These are phyloP conservation scores for Coix lacrymajobi DNA, from an alignment of 176 grass and related monocot genomes.

Conservation along the genomic window DNA sequence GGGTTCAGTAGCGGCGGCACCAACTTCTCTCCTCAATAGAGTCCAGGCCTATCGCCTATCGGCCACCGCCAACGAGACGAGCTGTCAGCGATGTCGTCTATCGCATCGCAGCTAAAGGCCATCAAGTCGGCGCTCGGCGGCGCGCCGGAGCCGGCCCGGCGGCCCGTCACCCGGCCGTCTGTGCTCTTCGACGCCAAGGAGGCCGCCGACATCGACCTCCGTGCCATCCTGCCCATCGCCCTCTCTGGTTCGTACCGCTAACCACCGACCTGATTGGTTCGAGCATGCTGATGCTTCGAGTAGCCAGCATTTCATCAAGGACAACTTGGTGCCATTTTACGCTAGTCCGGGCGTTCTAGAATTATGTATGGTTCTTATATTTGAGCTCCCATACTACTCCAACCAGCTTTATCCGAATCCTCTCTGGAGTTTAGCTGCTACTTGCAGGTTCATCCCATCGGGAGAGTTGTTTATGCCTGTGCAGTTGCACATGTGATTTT, in stretches of 20 bases:
- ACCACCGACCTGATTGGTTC: neutral
- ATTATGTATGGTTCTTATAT: neutral
- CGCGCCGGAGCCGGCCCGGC: conserved; percentile 26
- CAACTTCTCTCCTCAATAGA: neutral
- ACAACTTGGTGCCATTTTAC: neutral
- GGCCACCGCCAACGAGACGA: too few species aligned
- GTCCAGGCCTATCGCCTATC: too few species aligned
- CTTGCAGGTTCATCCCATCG: neutral
- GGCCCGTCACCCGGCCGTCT: conserved; percentile 60
- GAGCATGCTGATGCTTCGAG: neutral
- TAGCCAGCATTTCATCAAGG: neutral
- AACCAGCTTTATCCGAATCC: too few species aligned
- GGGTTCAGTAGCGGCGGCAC: conserved; percentile 25
- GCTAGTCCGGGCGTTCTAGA: neutral
- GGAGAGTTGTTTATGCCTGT: neutral
- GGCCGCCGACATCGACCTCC: conserved; percentile 74
- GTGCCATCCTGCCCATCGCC: conserved; percentile 70
- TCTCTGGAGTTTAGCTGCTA: neutral
- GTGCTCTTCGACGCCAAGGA: conserved; percentile 71
- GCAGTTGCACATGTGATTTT: neutral
- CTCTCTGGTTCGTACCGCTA: conserved; percentile 43
- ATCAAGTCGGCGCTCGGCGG: conserved; percentile 66
- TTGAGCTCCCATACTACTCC: neutral
- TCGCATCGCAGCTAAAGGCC: conserved; percentile 69
- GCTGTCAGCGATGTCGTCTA: conserved; percentile 36